These are phyloP conservation scores for Poa pratensis DNA, from an alignment of 176 grass and related monocot species.

Conservation along the genomic window DNA sequence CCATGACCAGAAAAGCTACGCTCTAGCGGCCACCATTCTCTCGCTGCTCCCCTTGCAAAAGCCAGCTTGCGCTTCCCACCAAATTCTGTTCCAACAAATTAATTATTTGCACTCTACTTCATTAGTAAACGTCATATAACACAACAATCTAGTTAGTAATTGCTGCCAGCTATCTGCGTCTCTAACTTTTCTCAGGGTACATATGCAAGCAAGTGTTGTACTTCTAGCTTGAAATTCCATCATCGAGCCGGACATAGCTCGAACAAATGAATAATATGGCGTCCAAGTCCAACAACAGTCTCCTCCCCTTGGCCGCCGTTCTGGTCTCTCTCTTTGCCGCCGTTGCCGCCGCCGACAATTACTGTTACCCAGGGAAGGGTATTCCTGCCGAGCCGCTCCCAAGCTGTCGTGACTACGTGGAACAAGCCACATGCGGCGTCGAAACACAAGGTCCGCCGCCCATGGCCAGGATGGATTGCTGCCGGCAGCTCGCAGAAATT, in stretches of 20 bases:
- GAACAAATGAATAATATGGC: neutral
- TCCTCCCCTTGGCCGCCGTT: neutral
- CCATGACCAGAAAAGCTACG: neutral
- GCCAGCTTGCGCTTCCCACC: neutral
- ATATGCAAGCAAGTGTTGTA: neutral
- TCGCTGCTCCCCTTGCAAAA: neutral
- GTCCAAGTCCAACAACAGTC: neutral
- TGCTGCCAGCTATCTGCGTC: neutral
- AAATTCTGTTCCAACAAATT: conserved; percentile 16
- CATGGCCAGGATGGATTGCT: neutral
- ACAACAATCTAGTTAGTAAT: neutral
- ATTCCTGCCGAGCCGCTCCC: neutral
- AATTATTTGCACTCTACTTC: neutral
- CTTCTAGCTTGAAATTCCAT: neutral
- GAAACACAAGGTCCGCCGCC: neutral
- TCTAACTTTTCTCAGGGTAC: neutral
- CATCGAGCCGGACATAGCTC: neutral
- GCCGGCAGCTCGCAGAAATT: neutral
- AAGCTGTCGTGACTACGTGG: neutral
- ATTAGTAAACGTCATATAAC: neutral
- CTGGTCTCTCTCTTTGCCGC: neutral
- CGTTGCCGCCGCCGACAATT: neutral
- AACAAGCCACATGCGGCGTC: neutral
- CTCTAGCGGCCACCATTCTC: neutral
- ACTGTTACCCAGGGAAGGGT: neutral